A percentile compares a stretch with the other conserved stretches of the same genome.
Conservation (phyloP, 2,329 filamentous ascomycete genomes). For the Pseudopyrenochaeta lycopersici region DNA sequence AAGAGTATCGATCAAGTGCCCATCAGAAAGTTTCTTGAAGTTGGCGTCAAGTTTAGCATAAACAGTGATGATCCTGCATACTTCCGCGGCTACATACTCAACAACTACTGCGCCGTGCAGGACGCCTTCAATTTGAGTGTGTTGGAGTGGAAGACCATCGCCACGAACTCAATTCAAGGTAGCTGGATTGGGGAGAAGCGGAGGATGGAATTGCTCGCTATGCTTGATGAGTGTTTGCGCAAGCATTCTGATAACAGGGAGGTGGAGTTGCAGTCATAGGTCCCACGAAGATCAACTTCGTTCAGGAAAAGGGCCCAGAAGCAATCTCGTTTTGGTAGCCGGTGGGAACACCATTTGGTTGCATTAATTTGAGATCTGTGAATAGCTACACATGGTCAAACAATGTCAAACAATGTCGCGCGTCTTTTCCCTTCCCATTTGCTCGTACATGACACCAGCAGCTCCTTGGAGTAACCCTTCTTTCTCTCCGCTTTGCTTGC, state of each 20-base stretch:
- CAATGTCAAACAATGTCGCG: not conserved
- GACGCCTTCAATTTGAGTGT: constrained; percentile 71
- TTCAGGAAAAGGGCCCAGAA: too few species aligned
- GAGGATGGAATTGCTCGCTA: constrained; percentile 65
- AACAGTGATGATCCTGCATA: constrained; percentile 62
- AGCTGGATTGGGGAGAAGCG: constrained; percentile 74
- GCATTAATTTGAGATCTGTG: too few species aligned
- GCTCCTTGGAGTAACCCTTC: constrained; percentile 18
- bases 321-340: too few species aligned
- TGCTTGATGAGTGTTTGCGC: constrained; percentile 23
- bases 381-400: not conserved
- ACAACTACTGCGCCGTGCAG: constrained; percentile 80
- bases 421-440: not conserved
- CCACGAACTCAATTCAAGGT: constrained; percentile 67
- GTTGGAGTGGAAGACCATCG: constrained; percentile 73
- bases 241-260: constrained; percentile 8
- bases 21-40: constrained; percentile 69
- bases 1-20: constrained; percentile 60
- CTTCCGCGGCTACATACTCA: constrained; percentile 77
- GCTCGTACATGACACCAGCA: not conserved
- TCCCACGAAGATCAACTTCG: too few species aligned
- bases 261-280: too few species aligned
- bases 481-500: not conserved
- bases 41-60: constrained; percentile 73
- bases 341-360: too few species aligned